These are phyloP conservation scores for Osmanthus fragrans DNA, from an alignment of 257 asterid genomes.

Conservation along the genomic window DNA sequence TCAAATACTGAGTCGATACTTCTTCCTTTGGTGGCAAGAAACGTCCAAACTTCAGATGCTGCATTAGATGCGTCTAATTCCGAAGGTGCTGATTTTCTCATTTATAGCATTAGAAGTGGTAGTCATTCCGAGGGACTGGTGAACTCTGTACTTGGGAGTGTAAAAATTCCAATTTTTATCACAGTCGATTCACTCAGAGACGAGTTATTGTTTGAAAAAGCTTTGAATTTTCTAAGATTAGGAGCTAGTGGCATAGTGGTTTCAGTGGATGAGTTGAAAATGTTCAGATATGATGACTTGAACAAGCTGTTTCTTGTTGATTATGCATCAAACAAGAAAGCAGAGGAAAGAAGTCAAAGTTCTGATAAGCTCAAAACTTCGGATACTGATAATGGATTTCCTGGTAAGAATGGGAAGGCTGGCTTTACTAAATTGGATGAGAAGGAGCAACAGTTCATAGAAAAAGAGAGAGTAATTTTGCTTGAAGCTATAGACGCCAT, in stretches of 20 bases:
- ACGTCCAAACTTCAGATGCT: slow-evolving; percentile 62
- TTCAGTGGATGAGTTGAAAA: slow-evolving; percentile 57
- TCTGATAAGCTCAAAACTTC: slow-evolving; percentile 23
- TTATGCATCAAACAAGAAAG: slow-evolving; percentile 31
- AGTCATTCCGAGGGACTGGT: slow-evolving; percentile 43
- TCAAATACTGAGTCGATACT: slow-evolving; percentile 63
- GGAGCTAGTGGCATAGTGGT: slow-evolving; percentile 89
- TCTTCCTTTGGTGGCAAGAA: slow-evolving; percentile 88
- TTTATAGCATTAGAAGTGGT: slow-evolving; percentile 42
- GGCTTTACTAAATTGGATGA: slow-evolving; percentile 63
- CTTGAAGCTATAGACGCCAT: slow-evolving; percentile 65
- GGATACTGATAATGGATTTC: slow-evolving; percentile 56
- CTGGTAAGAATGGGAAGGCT: slow-evolving; percentile 52
- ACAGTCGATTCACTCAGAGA: slow-evolving; percentile 47
- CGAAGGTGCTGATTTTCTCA: slow-evolving; percentile 97
- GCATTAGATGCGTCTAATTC: slow-evolving; percentile 78
- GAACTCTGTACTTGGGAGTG: slow-evolving; percentile 48
- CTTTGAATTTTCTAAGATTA: slow-evolving; percentile 43
- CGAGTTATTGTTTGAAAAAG: slow-evolving; percentile 35
- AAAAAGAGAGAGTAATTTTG: slow-evolving; percentile 63
- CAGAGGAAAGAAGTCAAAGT: slow-evolving; percentile 39
- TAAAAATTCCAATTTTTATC: slow-evolving; percentile 76
- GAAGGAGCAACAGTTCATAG: slow-evolving; percentile 61
- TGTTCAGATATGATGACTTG: slow-evolving; percentile 44
- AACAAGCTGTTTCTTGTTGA: slow-evolving; percentile 41